Base-by-base conservation (phyloP, 768 basidiomycete species). In the Trametes maxima region DNA sequence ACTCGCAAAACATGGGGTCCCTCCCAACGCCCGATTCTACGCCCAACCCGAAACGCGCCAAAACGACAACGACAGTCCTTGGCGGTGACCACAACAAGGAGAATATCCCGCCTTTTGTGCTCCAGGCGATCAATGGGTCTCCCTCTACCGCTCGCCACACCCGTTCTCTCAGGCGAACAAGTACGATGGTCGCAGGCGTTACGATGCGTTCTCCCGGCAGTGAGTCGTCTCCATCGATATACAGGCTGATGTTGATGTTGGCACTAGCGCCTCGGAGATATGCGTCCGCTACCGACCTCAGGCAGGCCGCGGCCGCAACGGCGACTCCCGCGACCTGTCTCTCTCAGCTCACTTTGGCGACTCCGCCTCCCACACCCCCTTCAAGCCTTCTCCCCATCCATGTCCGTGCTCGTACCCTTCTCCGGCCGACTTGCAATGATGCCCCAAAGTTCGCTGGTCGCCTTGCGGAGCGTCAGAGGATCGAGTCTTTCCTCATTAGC, bases 11-110 rank as follows among this genome's bases (percentile, higher is more conserved):
- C 45, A 42, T 59, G 4, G 37, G 45, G 44, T 46, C 53, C 28
- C 78, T 82, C 33, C 80, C 78, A 63, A 86, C 87, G 0, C 87
- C 88, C 6, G 85, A 88, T 63, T 74, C 78, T 33, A 85, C 84
- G 8, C 88, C 89, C 19, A 83, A 81, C 66, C 77, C 82, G 37
- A 91, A 91, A 75, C 87, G 89, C 55, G 74, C 80, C 45, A 82
- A 84, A 54, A 83, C 80, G 17, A 79, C 81, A 16, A 69, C 71
- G 16, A 73, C 72, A 5, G 62, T 71, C 35, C 54, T 80, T 19
- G 86, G 87, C 62, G 83, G 80, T 43, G 83, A 85, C 52, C 77
- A 79, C 22, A 91, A 91, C 73, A 91, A 91, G 77, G 89, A 91
- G 72, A 91, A 91, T 66, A 79, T 90, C 17, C 87, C 89, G n/a